Evolutionary conservation across 495 filamentous ascomycete species (phyloP).

Genomic region (Xylaria acuta): DNA sequence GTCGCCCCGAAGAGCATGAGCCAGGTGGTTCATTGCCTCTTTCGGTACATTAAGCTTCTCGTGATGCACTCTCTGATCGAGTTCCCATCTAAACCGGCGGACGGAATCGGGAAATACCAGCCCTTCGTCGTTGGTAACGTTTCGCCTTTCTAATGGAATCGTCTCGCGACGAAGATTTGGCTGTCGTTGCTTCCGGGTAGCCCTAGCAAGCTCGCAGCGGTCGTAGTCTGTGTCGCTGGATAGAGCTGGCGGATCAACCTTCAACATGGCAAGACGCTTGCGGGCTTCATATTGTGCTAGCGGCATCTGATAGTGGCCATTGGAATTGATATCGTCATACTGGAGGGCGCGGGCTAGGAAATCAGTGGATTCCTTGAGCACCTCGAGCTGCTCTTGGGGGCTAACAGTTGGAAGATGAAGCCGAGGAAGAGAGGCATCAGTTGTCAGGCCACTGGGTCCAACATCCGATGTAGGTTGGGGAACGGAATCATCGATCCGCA

Average conservation of each 20-base stretch:
- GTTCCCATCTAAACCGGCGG: slow-evolving; percentile 33
- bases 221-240: slow-evolving; percentile 56
- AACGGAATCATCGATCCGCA: slow-evolving; percentile 24
- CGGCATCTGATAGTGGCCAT: slow-evolving; percentile 30
- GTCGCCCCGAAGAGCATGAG: slow-evolving; percentile 44
- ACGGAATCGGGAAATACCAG: slow-evolving; percentile 51
- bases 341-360: slow-evolving; percentile 28
- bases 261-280: slow-evolving; percentile 40
- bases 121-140: slow-evolving; percentile 58
- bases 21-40: slow-evolving; percentile 48
- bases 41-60: slow-evolving; percentile 56
- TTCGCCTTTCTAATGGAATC: slow-evolving; percentile 55
- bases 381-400: slow-evolving; percentile 38
- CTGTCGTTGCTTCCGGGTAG: slow-evolving; percentile 40
- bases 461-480: background rate
- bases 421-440: slow-evolving; percentile 37
- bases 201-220: slow-evolving; percentile 42
- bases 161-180: slow-evolving; percentile 43
- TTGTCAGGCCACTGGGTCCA: slow-evolving; percentile 13
- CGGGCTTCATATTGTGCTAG: slow-evolving; percentile 28
- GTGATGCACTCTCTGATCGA: slow-evolving; percentile 32
- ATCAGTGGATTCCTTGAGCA: slow-evolving; percentile 34
- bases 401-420: slow-evolving; percentile 32
- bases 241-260: slow-evolving; percentile 60
- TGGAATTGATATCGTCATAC: slow-evolving; percentile 26